Percentiles rank a stretch among this genome's conserved stretches.
Conservation (phyloP, 1,284 basidiomycete genomes). For the Sanghuangporus weigelae region DNA sequence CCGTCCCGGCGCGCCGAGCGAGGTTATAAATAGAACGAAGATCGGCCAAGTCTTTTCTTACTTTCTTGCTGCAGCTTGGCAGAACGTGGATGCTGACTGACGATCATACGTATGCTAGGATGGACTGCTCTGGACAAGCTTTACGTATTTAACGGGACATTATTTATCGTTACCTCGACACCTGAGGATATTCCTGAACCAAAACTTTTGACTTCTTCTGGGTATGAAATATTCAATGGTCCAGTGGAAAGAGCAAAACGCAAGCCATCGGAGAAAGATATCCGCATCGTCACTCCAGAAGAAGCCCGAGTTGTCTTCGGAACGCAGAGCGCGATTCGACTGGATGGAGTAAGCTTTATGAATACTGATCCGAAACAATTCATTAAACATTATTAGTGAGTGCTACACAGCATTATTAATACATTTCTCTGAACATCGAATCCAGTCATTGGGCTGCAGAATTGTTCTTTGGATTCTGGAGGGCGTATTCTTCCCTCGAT, state of each 20-base stretch:
- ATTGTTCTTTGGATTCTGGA: conserved; percentile 84
- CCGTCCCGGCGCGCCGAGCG: too few relatives aligned
- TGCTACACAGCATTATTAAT: background rate
- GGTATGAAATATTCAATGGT: conserved; percentile 33
- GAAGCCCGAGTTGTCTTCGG: conserved; percentile 71
- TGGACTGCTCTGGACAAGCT: conserved; percentile 83
- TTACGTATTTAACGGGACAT: conserved; percentile 71
- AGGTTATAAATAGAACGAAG: too few relatives aligned
- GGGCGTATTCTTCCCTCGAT: conserved; percentile 80
- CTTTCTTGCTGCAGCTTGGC: too few relatives aligned
- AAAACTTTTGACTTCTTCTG: conserved; percentile 53
- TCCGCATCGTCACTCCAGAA: conserved; percentile 66
- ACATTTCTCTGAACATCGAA: background rate
- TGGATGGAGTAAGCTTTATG: conserved; percentile 47
- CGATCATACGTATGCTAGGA: background rate
- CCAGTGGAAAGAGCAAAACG: conserved; percentile 39
- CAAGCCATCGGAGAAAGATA: conserved; percentile 68
- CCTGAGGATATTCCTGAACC: conserved; percentile 49
- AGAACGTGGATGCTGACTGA: background rate
- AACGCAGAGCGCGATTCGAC: conserved; percentile 18
- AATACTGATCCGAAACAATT: conserved; percentile 82
- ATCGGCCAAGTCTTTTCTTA: too few relatives aligned
- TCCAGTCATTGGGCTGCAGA: conserved; percentile 74
- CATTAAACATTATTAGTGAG: conserved; percentile 65
- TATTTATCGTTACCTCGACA: conserved; percentile 65